Conservation (phyloP, 257 asterid species). For the Primulina huaijiensis region DNA sequence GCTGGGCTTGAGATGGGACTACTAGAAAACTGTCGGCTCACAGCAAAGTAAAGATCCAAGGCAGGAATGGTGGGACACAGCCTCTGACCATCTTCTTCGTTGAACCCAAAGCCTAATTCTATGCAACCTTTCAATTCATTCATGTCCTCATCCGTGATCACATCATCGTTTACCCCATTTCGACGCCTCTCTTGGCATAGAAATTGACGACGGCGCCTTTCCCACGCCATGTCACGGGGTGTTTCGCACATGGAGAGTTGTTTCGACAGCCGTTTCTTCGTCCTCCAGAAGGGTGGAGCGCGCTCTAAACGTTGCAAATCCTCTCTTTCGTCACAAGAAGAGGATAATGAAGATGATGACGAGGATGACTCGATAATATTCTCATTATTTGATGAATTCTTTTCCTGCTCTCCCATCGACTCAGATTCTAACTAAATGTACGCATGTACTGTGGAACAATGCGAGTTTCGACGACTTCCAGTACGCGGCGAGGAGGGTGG, state of each 20-base stretch:
- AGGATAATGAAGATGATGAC: conserved; percentile 10
- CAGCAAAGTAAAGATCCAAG: conserved; percentile 75
- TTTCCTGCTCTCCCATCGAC: conserved; percentile 22
- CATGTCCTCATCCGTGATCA: conserved; percentile 68
- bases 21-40: conserved; percentile 47
- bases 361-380: not conserved
- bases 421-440: not conserved
- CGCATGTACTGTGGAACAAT: not conserved
- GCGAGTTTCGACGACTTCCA: conserved; percentile 22
- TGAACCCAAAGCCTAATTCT: conserved; percentile 81
- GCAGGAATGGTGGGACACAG: conserved; percentile 76
- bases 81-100: conserved; percentile 61
- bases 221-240: conserved; percentile 75
- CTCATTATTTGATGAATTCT: not conserved
- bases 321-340: conserved; percentile 23
- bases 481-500: conserved; percentile 29
- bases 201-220: conserved; percentile 62
- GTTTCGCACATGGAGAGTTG: conserved; percentile 76
- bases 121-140: conserved; percentile 79
- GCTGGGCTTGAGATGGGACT: conserved; percentile 57
- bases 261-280: conserved; percentile 46
- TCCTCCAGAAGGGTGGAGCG: conserved; percentile 76
- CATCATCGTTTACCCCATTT: conserved; percentile 30
- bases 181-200: conserved; percentile 46
- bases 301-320: conserved; percentile 60